Base-by-base conservation (phyloP, 23 red algal genomes). In the Rhodosorus marinus region DNA sequence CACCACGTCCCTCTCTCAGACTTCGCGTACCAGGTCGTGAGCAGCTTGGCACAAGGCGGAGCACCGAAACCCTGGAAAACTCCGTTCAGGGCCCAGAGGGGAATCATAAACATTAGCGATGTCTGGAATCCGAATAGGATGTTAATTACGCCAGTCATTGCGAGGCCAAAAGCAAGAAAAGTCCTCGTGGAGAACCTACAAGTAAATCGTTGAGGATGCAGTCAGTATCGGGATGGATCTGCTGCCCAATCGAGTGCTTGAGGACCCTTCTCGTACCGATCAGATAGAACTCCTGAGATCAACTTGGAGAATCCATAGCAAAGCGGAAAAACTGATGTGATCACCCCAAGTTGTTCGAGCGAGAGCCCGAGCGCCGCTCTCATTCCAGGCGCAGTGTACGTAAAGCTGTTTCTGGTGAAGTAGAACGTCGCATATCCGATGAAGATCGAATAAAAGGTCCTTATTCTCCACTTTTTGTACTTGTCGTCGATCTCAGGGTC, bases 221-320 rank as follows among this genome's bases (percentile, higher is more conserved):
- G n/a, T n/a, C n/a, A n/a, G n/a, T n/a, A n/a, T n/a, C n/a, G n/a
- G n/a, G n/a, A n/a, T n/a, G n/a, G n/a, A n/a, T n/a, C n/a, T n/a
- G n/a, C n/a, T n/a, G n/a, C n/a, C n/a, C n/a, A n/a, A n/a, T n/a
- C n/a, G n/a, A n/a, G n/a, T n/a, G n/a, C n/a, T n/a, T n/a, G n/a
- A n/a, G n/a, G n/a, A n/a, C n/a, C n/a, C n/a, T n/a, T n/a, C n/a
- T n/a, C n/a, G n/a, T n/a, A n/a, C n/a, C 61, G 60, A 25, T 98
- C 90, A 20, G 90, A 60, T 26, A 82, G 49, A 46, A 98, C 75
- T 20, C 90, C 90, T 17, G 74, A 68, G n/a, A 80, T 33, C 23
- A 98, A 60, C 63, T 98, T 98, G n/a, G 73, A 81, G 61, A 98
- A 84, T 20, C 90, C 90, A 45, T 98, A 98, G 8, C 79, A 79